These are phyloP conservation scores for Closterium sp. DNA, from an alignment of 139 green algal genomes.

Conservation along the genomic window DNA sequence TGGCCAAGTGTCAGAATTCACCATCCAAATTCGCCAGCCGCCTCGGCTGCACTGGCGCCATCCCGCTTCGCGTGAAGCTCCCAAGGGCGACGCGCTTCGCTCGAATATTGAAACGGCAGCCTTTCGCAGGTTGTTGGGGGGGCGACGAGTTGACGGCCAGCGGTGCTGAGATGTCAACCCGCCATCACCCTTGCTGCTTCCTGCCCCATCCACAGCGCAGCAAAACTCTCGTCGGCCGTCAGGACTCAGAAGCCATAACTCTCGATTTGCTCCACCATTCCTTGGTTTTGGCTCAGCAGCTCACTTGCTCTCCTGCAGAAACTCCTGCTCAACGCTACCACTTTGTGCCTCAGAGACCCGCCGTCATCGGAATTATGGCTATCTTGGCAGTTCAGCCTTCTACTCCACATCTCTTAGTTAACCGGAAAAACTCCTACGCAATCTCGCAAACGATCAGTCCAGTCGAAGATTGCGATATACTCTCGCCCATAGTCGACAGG, in stretches of 20 bases:
- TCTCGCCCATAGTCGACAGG: neutral
- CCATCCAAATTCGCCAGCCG: neutral
- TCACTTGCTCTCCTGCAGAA: neutral
- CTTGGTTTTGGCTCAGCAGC: neutral
- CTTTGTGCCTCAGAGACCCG: neutral
- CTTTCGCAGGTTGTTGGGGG: neutral
- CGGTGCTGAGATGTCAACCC: neutral
- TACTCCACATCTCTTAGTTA: neutral
- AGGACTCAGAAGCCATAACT: neutral
- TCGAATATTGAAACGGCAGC: neutral
- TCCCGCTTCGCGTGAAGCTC: neutral
- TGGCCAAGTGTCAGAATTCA: neutral
- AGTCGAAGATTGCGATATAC: neutral
- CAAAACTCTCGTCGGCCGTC: neutral
- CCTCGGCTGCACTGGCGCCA: neutral
- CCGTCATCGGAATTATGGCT: neutral
- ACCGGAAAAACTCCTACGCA: neutral
- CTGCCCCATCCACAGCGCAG: neutral
- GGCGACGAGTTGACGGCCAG: neutral
- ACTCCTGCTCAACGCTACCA: neutral
- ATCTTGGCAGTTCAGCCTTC: neutral
- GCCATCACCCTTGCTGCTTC: neutral
- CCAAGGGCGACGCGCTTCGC: neutral
- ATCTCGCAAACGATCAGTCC: neutral
- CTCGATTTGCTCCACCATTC: neutral